Evolutionary conservation across 345 rosid species (phyloP), one percentile per base, ranked within the genome.

Genomic region (Draba incana): DNA sequence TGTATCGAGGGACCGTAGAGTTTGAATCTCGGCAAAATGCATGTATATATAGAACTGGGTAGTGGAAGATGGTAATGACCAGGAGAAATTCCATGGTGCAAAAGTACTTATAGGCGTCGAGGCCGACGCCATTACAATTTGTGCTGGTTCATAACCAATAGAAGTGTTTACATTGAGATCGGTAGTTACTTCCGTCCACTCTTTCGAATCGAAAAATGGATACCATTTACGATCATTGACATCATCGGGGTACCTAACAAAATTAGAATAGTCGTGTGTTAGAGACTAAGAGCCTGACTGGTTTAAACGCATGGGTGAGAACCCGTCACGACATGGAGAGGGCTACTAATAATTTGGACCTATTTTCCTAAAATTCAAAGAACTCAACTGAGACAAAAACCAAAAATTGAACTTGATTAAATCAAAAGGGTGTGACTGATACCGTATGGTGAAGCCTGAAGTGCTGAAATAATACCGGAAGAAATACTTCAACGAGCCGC

Each of bases 11-110:
- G 64, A 51, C 33, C 3, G 3, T 14, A 76, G 15, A 16, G 75
- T 30, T 46, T 58, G 15, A 39, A 71, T 60, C 64, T 76, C 76
- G n/a, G 80, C 80, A 35, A 76, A 76, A 42, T 76, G 72, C 15
- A 76, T 9, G 60, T 59, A 76, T 4, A 54, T 2, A 39, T 76
- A 71, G 20, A 45, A 58, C 42, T 76, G 67, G n/a, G 66, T 8
- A 0, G 37, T 65, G n/a, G 71, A 11, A 49, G 51, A 27, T 2
- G 37, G 35, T 57, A 53, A 70, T 2, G 0, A 2, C 71, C 72
- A 70, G 0, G 64, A 16, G 39, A 71, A 66, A 3, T 38, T 76
- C 76, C 71, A 59, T 30, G 58, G 39, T n/a, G 58, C 50, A 64
- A 14, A 42, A 25, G 53, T 25, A 69, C 31, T 58, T 58, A 46